Percentiles rank a stretch among this genome's conserved stretches.
phyloP scores from a whole-genome alignment of 31 red algal genomes.

The Pterothamnion heteromorphum region DNA sequence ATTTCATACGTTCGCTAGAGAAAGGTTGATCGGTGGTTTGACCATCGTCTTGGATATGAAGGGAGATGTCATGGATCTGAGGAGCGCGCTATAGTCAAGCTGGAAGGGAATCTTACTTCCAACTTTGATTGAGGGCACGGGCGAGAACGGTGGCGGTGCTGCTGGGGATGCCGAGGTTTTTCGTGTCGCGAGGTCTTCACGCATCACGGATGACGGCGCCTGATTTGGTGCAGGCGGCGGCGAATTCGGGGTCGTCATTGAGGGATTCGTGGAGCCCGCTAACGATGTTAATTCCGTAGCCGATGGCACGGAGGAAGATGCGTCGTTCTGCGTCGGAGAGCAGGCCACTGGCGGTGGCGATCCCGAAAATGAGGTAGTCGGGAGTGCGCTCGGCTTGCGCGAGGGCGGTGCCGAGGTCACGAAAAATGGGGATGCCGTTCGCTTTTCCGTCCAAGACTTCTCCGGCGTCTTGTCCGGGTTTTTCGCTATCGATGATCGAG shows the following conservation, averaged over 20 bases:
- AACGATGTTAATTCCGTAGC: neutral
- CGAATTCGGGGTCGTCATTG: neutral
- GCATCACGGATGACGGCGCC: neutral
- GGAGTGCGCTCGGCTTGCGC: neutral
- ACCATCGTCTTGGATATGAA: too few relatives aligned
- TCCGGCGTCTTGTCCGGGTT: neutral
- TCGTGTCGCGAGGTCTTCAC: neutral
- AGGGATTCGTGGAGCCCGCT: neutral
- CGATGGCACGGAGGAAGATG: neutral
- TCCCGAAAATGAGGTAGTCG: constrained; percentile 4
- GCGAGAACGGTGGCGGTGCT: too few relatives aligned
- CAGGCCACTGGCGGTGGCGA: neutral
- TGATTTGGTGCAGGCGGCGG: neutral
- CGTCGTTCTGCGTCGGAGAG: neutral
- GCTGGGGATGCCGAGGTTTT: too few relatives aligned
- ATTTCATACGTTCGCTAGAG: too few relatives aligned
- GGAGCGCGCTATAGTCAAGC: too few relatives aligned
- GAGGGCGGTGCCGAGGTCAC: neutral
- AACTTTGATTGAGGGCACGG: too few relatives aligned
- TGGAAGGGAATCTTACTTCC: too few relatives aligned
- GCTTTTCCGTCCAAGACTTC: neutral
- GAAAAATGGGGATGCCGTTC: neutral
- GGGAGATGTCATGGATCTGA: too few relatives aligned
- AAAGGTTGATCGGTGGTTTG: too few relatives aligned
- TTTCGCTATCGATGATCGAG: neutral